Conservation (phyloP, 225 moss, liverwort and hornwort genomes). For the Physcomitrellopsis africana region DNA sequence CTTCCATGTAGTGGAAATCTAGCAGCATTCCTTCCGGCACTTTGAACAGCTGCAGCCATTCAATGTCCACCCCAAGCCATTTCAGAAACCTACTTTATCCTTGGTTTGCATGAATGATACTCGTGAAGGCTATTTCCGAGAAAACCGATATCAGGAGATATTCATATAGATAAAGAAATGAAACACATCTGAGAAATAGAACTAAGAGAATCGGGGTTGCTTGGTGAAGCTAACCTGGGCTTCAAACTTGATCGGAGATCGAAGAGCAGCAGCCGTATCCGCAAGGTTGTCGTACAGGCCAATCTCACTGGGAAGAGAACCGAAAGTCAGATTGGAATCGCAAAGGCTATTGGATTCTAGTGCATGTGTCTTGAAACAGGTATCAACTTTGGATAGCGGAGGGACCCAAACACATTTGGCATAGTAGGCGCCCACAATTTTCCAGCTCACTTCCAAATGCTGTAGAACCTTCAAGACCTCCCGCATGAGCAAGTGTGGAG, state of each 20-base stretch:
- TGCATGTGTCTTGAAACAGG: slow-evolving; percentile 21
- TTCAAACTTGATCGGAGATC: slow-evolving; percentile 53
- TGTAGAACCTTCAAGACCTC: slow-evolving; percentile 57
- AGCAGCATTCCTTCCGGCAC: slow-evolving; percentile 51
- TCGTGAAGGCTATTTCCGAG: too few species aligned
- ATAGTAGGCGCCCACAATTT: slow-evolving; percentile 55
- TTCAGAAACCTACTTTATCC: neutral
- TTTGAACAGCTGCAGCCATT: slow-evolving; percentile 52
- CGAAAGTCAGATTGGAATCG: slow-evolving; percentile 32
- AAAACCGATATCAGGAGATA: too few species aligned
- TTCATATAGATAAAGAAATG: too few species aligned
- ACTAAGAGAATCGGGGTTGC: neutral
- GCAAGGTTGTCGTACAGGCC: slow-evolving; percentile 31
- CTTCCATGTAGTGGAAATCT: slow-evolving; percentile 61
- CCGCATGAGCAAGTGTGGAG: slow-evolving; percentile 51
- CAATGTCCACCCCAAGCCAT: neutral
- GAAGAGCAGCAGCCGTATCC: slow-evolving; percentile 24
- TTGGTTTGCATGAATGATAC: neutral
- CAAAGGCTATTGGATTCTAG: slow-evolving; percentile 22
- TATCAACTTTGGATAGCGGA: slow-evolving; percentile 31
- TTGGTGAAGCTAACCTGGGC: slow-evolving; percentile 43
- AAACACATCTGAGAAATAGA: neutral
- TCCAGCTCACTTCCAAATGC: slow-evolving; percentile 58
- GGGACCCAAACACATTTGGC: slow-evolving; percentile 63
- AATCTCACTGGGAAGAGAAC: slow-evolving; percentile 30